A percentile compares a stretch with the other conserved stretches of the same genome.
Conservation (phyloP, 225 moss, liverwort and hornwort species). For the Sphagnum tenellum region DNA sequence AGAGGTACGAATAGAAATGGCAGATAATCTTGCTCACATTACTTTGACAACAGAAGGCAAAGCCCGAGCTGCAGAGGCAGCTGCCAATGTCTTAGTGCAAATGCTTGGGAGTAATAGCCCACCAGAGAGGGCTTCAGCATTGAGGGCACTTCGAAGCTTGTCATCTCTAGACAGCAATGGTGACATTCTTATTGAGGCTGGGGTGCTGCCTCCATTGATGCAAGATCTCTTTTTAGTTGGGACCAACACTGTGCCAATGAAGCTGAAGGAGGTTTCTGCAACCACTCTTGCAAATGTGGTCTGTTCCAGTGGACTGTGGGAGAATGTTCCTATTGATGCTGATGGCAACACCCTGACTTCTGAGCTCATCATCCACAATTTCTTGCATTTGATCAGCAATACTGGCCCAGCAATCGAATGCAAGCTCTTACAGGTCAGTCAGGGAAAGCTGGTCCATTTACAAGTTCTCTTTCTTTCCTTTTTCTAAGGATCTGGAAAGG, state of each 20-base stretch:
- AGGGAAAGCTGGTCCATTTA: no score
- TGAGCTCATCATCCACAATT: slow-evolving; percentile 68
- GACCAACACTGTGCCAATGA: slow-evolving; percentile 56
- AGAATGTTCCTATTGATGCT: slow-evolving; percentile 54
- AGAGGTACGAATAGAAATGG: slow-evolving; percentile 74
- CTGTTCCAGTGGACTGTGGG: slow-evolving; percentile 55
- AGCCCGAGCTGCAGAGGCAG: slow-evolving; percentile 50
- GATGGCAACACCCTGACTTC: slow-evolving; percentile 75
- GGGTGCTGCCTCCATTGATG: slow-evolving; percentile 74
- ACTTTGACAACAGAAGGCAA: slow-evolving; percentile 68
- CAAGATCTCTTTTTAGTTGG: slow-evolving; percentile 79
- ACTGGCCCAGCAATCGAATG: slow-evolving; percentile 77
- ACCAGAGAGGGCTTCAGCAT: slow-evolving; percentile 50
- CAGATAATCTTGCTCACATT: slow-evolving; percentile 47
- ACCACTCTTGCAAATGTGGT: slow-evolving; percentile 80
- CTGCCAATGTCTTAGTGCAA: slow-evolving; percentile 45
- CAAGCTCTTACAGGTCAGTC: slow-evolving; percentile 55
- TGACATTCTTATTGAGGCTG: slow-evolving; percentile 66
- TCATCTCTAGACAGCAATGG: slow-evolving; percentile 67
- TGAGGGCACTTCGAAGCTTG: slow-evolving; percentile 63
- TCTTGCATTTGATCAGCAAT: slow-evolving; percentile 83
- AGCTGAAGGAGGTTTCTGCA: slow-evolving; percentile 81
- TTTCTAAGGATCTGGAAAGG: no score
- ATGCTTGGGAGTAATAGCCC: slow-evolving; percentile 54
- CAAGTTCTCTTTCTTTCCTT: no score